Evolutionary conservation across 345 rosid genomes (phyloP).

Genomic region (Citrus mangshanensis): DNA sequence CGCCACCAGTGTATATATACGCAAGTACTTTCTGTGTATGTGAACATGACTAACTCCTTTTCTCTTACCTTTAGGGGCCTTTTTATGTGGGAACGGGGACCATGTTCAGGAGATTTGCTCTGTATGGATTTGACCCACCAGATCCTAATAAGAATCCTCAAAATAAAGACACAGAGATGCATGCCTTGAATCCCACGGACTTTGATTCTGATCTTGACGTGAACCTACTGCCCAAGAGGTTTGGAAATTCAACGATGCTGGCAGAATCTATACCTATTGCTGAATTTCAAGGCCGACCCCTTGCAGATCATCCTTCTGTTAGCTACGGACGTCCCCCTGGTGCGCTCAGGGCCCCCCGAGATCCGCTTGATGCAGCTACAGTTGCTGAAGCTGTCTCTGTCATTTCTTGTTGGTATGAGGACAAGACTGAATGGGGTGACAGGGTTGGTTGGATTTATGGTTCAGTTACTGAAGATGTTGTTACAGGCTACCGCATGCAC

Average conservation of each 20-base stretch:
- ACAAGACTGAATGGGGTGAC: slow-evolving; percentile 98
- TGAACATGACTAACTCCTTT: background rate
- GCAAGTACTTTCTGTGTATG: too few relatives aligned
- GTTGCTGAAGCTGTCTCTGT: slow-evolving; percentile 93
- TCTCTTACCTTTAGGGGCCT: slow-evolving; percentile 52
- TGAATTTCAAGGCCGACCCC: slow-evolving; percentile 85
- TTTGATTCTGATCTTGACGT: slow-evolving; percentile 81
- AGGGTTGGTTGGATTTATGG: slow-evolving; percentile 98
- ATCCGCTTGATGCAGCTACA: slow-evolving; percentile 83
- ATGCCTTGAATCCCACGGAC: slow-evolving; percentile 62
- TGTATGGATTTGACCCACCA: slow-evolving; percentile 93
- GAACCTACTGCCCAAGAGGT: slow-evolving; percentile 78
- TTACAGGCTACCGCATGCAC: slow-evolving; percentile 96
- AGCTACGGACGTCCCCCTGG: slow-evolving; percentile 89
- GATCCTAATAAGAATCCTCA: slow-evolving; percentile 33
- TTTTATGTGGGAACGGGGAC: slow-evolving; percentile 92
- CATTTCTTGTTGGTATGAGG: slow-evolving; percentile 98
- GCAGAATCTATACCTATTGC: slow-evolving; percentile 79
- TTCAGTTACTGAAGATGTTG: slow-evolving; percentile 95
- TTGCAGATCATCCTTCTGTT: slow-evolving; percentile 89
- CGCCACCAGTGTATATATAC: background rate
- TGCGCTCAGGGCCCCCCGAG: slow-evolving; percentile 68
- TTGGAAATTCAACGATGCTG: slow-evolving; percentile 88
- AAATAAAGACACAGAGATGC: slow-evolving; percentile 50
- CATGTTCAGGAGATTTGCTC: slow-evolving; percentile 89